Evolutionary conservation across 2,329 filamentous ascomycete species (phyloP), one percentile per base, ranked within the genome.

Genomic region (Exophiala aquamarina): DNA sequence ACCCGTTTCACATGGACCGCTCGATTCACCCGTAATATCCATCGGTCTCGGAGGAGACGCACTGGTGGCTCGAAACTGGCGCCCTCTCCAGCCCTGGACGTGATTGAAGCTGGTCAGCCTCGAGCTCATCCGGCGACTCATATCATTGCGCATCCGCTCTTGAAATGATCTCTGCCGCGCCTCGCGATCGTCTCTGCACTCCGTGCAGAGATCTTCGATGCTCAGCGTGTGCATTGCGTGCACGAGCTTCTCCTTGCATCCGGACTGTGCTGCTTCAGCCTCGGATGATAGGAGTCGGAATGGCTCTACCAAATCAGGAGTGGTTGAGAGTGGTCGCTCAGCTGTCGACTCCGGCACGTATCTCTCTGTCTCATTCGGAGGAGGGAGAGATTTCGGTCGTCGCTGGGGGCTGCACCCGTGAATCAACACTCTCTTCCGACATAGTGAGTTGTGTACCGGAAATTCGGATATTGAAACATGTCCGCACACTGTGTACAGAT

Each of bases 121-220:
- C 10, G n/a, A 7, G 18, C 18, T 37, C 35, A 37, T 18, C 20
- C 35, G 35, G 6, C 7, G 11, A 21, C 19, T 20, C 35, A 37
- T 37, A 21, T 37, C 35, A 13, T 37, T 8, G 4, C 19, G 35
- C n/a, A 19, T 37, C 35, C 35, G 35, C 9, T 18, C 14, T 7
- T 34, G n/a, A 15, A 43, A 32, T 32, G 23, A 11, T 14, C 3
- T 9, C 8, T 34, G 40, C 7, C 40, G 40, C 5, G 23, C n/a
- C 18, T 43, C 21, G 14, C 35, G 11, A 8, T 34, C 21, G 41
- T 10, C 44, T 19, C 20, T 26, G 36, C 44, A 47, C 8, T 15
- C 29, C 20, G 15, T 41, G 29, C 36, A 47, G 17, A 13, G 40
- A 3, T 14, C 19, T 18, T 20, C 21, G 13, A 43, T 18, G 9